Base-by-base conservation (phyloP, 1,284 basidiomycete species). In the Neonothopanus nambi region DNA sequence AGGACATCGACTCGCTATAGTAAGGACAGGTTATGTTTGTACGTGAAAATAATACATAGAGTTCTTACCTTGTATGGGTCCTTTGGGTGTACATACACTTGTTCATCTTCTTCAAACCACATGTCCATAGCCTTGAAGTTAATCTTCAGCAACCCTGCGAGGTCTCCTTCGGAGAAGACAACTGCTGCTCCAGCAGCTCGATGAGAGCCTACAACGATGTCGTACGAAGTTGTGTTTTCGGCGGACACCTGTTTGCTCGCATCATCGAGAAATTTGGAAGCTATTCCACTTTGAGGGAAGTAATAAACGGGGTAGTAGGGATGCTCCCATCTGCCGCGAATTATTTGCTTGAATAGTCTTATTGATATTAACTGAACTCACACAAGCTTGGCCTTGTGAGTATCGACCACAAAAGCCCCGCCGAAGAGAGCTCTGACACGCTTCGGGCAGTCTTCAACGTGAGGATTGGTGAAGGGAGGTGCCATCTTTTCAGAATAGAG, bases 71-170 rank as follows among this genome's bases (percentile, higher is more conserved):
- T 87, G 68, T 85, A 86, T 0, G 84, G 84, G 62, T 87, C 83
- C 59, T 82, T 85, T 6, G 83, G 80, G 58, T 87, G 84, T 2
- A 75, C 71, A 52, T 74, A 81, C 33, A 85, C 76, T 55, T 79
- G 65, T 52, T 87, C 81, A 40, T 85, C 84, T 59, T 87, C 85
- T 67, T 87, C 84, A 51, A 86, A 83, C 84, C 84, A 86, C 2
- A 77, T 76, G 57, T 85, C 82, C 64, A 78, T 75, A 13, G 74
- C 73, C 17, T 65, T 65, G 53, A 84, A 84, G 13, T 66, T 63
- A 55, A 87, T 63, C 52, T 75, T 79, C 28, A 80, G 66, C 23
- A 85, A 68, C 1, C 78, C 79, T 12, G 67, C 65, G 12, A 84
- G 65, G 18, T 73, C 69, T 8, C 78, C 33, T 7, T 63, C 58